These are phyloP conservation scores for Verticillium isaacii DNA, from an alignment of 2,329 filamentous ascomycete genomes.

Conservation along the genomic window DNA sequence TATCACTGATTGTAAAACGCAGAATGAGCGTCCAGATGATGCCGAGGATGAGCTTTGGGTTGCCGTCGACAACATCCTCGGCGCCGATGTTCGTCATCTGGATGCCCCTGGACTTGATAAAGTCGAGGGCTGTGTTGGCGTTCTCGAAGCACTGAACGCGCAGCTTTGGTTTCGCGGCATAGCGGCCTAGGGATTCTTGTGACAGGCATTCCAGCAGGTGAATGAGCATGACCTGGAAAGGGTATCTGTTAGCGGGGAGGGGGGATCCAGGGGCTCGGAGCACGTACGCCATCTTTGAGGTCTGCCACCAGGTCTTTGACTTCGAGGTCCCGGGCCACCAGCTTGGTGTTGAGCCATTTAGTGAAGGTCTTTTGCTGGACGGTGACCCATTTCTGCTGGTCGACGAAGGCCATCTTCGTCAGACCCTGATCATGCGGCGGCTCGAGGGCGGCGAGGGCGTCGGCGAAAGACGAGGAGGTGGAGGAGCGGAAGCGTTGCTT, in stretches of 20 bases:
- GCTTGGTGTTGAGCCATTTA: constrained; percentile 97
- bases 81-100: constrained; percentile 98
- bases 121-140: constrained; percentile 91
- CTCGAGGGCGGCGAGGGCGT: constrained; percentile 40
- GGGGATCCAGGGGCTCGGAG: constrained; percentile 2
- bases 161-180: constrained; percentile 92
- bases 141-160: constrained; percentile 98
- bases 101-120: constrained; percentile 84
- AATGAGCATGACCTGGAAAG: constrained; percentile 76
- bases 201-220: constrained; percentile 96
- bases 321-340: constrained; percentile 70
- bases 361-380: constrained; percentile 99
- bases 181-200: constrained; percentile 89
- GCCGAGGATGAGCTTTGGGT: constrained; percentile 93
- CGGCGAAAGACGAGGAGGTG: constrained; percentile 28
- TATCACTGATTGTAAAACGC: constrained; percentile 96
- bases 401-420: constrained; percentile 58
- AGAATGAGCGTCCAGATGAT: constrained; percentile 98
- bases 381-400: constrained; percentile 64
- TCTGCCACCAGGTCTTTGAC: constrained; percentile 86
- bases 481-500: constrained; percentile 26
- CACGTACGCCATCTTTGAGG: constrained; percentile 85
- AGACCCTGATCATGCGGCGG: constrained; percentile 45
- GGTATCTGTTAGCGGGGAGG: constrained; percentile 13
- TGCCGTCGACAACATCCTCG: constrained; percentile 96